Evolutionary conservation across 805 yeast genomes (phyloP).

Genomic region (Candida manassasensis): DNA sequence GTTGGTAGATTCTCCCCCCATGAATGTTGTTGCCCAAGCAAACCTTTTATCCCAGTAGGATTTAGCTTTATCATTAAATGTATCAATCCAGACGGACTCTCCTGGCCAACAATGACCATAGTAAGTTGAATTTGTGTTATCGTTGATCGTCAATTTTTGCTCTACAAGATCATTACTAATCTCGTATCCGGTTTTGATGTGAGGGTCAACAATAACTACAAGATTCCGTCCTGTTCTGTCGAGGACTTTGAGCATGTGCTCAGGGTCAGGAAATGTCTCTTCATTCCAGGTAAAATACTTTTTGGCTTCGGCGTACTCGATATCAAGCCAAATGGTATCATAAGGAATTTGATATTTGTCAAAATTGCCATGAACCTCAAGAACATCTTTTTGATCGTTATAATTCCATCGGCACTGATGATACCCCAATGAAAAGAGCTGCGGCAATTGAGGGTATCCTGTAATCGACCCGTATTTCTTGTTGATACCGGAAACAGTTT

Average conservation of each 20-base stretch:
- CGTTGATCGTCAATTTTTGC: slow-evolving; percentile 42
- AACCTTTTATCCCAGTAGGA: slow-evolving; percentile 57
- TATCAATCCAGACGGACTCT: slow-evolving; percentile 88
- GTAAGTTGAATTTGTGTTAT: slow-evolving; percentile 46
- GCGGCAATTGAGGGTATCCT: slow-evolving; percentile 73
- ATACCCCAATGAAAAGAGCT: slow-evolving; percentile 74
- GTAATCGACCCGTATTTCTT: slow-evolving; percentile 62
- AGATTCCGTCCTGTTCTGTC: slow-evolving; percentile 73
- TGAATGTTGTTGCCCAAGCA: slow-evolving; percentile 34
- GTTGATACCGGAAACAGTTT: slow-evolving; percentile 52
- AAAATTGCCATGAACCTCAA: slow-evolving; percentile 64
- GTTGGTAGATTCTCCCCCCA: slow-evolving; percentile 54
- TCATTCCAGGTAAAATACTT: slow-evolving; percentile 91
- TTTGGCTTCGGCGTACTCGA: slow-evolving; percentile 83
- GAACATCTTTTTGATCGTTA: slow-evolving; percentile 79
- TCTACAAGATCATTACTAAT: slow-evolving; percentile 52
- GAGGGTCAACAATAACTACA: slow-evolving; percentile 89
- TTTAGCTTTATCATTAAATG: slow-evolving; percentile 61
- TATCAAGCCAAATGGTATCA: slow-evolving; percentile 92
- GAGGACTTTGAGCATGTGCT: slow-evolving; percentile 57
- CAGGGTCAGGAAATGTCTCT: slow-evolving; percentile 70
- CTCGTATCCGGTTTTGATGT: slow-evolving; percentile 66
- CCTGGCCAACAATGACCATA: slow-evolving; percentile 99
- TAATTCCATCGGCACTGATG: slow-evolving; percentile 99
- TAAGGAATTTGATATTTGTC: slow-evolving; percentile 75